Base-by-base conservation (phyloP, 176 grass and related monocot genomes). In the Avena atlantica region DNA sequence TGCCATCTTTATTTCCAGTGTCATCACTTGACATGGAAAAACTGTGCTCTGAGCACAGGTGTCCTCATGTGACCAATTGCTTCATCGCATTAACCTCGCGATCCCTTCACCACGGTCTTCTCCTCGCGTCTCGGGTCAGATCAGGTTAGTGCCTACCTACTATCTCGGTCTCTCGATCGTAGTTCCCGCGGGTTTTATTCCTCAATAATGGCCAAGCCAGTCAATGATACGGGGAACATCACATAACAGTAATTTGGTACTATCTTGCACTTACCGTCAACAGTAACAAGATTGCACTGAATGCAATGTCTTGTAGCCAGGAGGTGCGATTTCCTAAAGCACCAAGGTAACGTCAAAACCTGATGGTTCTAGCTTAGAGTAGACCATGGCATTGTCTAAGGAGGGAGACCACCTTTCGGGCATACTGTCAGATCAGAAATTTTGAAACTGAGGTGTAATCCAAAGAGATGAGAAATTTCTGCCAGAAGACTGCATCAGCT, bases 1-100 rank as follows among this genome's bases (percentile, higher is more conserved):
- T 67, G 19, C 13, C 79, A 36, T 64, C 47, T 87, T 80, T 80
- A 67, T 87, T 87, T 87, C 50, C 56, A 59, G 63, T 19, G 40
- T 84, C 74, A 80, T 84, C 74, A 80, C 45, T 74, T 73, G 19
- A 21, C 19, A 84, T 47, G 48, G 48, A 50, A 82, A 51, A 79
- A 87, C 9, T 87, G 85, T 84, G 75, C 34, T 31, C 51, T 3
- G 24, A 87, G 70, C 57, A 59, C 56, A 84, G 2, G 34, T 81
- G 73, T 52, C 64, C 29, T 62, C 79, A 55, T 78, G 50, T 74
- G 19, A 79, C 48, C 49, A 70, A 80, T 84, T 83, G 2, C 13
- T 84, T 61, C 58, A 75, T 11, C 10, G 50, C 75, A 11, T 80
- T 49, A 20, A 20, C 5, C 48, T 24, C 23, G 16, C 24, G 24